Evolutionary conservation across 2,329 filamentous ascomycete genomes (phyloP), one percentile per base, ranked within the genome.

Genomic region (Phialophora tarda): DNA sequence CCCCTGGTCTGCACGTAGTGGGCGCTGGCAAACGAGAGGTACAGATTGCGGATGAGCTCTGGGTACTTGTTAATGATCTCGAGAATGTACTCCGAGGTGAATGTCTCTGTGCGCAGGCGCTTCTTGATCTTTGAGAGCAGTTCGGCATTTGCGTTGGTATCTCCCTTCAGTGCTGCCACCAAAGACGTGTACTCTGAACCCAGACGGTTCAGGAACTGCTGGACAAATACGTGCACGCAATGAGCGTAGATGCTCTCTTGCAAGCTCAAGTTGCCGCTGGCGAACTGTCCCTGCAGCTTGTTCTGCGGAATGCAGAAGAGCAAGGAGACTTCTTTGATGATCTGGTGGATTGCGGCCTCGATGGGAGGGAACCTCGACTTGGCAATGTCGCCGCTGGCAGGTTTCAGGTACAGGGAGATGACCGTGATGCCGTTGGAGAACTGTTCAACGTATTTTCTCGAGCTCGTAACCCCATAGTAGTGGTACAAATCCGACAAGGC

Each of bases 341-440:
- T 97, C 81, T 99, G 95, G 80, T 97, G 92, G 72, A 99, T 97
- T 2, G 94, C 95, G 73, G 94, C 90, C 75, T 97, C 92, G 72
- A 98, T 92, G 0, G 93, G 90, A 47, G 94, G 93, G 76, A 86
- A 83, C 71, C 84, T 85, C 68, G 80, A 77, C 10, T 82, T 81
- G 30, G 82, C 81, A 64, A 85, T 83, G 44, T 86, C 81, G 26
- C 84, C 78, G 71, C 85, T 85, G 21, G 90, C 85, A 24, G 92
- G 93, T 71, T 90, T 89, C 67, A 99, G 85, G 80, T 99, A 99
- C 69, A 97, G 87, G 73, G 93, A 97, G 85, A 98, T 96, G 79
- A 98, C 91, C 14, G 92, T 96, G 77, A 97, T 96, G 69, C 95
- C 95, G 79, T 99, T 99, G 75, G 93, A 95, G 84, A 99, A 99